Conservation (phyloP, 2,329 filamentous ascomycete genomes). For the Mycosphaerella sp. region DNA sequence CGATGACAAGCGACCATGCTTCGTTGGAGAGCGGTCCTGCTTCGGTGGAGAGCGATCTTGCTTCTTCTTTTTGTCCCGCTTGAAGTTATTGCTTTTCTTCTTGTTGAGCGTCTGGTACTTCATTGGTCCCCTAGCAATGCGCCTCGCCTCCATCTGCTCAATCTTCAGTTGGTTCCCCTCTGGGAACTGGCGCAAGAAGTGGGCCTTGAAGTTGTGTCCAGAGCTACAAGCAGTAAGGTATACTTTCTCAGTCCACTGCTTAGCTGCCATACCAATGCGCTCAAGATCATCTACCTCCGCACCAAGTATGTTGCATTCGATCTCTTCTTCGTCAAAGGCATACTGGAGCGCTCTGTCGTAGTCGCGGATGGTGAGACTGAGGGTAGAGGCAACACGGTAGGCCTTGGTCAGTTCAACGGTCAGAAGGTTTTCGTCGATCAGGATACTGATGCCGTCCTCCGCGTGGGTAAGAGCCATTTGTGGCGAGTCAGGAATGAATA, state of each 20-base stretch:
- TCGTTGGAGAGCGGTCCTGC: background rate
- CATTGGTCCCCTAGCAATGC: background rate
- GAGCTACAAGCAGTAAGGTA: background rate
- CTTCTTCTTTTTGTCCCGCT: conserved; percentile 1
- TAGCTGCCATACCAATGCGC: conserved; percentile 8
- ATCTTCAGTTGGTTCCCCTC: background rate
- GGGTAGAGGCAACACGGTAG: conserved; percentile 21
- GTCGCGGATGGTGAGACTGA: conserved; percentile 12
- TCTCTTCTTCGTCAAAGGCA: conserved; percentile 23
- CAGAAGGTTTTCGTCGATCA: conserved; percentile 80
- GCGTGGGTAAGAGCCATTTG: conserved; percentile 14
- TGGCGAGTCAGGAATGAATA: conserved; percentile 13
- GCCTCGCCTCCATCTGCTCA: background rate
- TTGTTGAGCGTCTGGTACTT: background rate
- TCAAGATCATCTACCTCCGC: conserved; percentile 16
- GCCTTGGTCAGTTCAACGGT: conserved; percentile 23
- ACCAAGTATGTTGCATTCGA: conserved; percentile 29
- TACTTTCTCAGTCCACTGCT: conserved; percentile 14
- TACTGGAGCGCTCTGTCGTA: conserved; percentile 17
- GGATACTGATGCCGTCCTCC: conserved; percentile 64
- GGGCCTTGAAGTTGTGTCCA: background rate
- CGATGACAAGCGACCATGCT: background rate
- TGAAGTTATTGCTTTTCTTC: background rate
- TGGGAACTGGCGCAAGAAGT: background rate
- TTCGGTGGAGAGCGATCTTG: background rate